Evolutionary conservation across 2,329 filamentous ascomycete genomes (phyloP), one percentile per base, ranked within the genome.

Genomic region (Pyrenophora tritici-repentis): DNA sequence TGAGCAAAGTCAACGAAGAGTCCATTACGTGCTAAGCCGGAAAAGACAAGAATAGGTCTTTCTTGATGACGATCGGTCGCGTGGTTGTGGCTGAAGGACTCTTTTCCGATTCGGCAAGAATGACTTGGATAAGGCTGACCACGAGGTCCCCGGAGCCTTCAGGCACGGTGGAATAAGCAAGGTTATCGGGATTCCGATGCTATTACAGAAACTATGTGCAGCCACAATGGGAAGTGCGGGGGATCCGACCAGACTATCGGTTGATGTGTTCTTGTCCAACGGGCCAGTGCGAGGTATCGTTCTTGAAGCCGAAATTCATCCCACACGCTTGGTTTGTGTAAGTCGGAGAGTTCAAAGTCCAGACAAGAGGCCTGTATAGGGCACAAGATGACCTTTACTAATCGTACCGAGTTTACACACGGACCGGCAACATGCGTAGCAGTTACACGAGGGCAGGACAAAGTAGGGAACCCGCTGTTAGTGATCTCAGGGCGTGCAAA

Each of bases 211-310:
- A 64, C 50, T 68, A 66, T 59, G 57, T 61, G 55, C 48, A 55
- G 46, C 51, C 47, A 42, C 55, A 45, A 48, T 35, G 53, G 17
- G 17, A 57, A 51, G 53, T 59, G 63, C 61, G 62, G 59, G 58
- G 63, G 52, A 59, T 47, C 24, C 34, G 47, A 53, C 42, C 39
- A 43, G 32, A 20, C 53, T 66, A 66, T 58, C 74, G 71, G 58
- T 77, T 76, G 66, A 76, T 74, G 61, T 73, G 69, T 62, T 76
- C 74, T 71, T 76, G 75, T 75, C 75, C 75, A 37, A 75, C 73
- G 56, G 74, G 74, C 74, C 75, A 77, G 65, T 75, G 72, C 54
- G 71, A 73, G 42, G 57, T 68, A 56, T 73, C 54, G 65, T 73
- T 73, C 58, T 75, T 75, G 63, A 75, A 75, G 62, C 63, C 60